phyloP scores from a whole-genome alignment of 1,139 yeast genomes.

The Yamadazyma triangularis region DNA sequence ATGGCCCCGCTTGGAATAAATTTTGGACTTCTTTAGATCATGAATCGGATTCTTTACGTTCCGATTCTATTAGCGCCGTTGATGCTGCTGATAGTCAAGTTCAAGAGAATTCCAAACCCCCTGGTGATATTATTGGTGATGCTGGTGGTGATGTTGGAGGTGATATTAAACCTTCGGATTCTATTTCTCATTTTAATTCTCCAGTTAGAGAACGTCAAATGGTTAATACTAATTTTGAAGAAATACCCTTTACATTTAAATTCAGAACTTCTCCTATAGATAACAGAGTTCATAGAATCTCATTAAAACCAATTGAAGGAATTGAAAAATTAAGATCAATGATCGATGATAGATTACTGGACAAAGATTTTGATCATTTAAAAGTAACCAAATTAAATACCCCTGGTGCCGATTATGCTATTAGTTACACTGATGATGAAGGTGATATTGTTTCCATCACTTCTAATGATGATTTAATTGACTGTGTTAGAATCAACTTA shows the following conservation, averaged over 20 bases:
- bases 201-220: conserved; percentile 12
- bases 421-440: conserved; percentile 81
- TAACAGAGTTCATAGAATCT: conserved; percentile 59
- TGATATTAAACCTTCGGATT: conserved; percentile 63
- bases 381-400: conserved; percentile 15
- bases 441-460: conserved; percentile 79
- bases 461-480: conserved; percentile 65
- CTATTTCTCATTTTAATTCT: conserved; percentile 52
- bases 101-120: not conserved
- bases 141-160: too few relatives aligned
- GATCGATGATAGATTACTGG: conserved; percentile 41
- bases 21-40: conserved; percentile 80
- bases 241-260: conserved; percentile 65
- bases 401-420: conserved; percentile 47
- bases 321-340: conserved; percentile 26
- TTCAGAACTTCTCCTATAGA: conserved; percentile 62
- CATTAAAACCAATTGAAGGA: conserved; percentile 30
- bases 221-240: too few relatives aligned
- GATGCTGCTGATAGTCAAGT: not conserved
- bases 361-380: conserved; percentile 41
- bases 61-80: conserved; percentile 30
- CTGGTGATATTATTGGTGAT: conserved; percentile 15
- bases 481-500: conserved; percentile 59
- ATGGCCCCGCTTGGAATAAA: conserved; percentile 86
- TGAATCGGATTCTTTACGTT: conserved; percentile 50